Base-by-base conservation (phyloP, 768 basidiomycete genomes). In the Tephrocybe sp. region DNA sequence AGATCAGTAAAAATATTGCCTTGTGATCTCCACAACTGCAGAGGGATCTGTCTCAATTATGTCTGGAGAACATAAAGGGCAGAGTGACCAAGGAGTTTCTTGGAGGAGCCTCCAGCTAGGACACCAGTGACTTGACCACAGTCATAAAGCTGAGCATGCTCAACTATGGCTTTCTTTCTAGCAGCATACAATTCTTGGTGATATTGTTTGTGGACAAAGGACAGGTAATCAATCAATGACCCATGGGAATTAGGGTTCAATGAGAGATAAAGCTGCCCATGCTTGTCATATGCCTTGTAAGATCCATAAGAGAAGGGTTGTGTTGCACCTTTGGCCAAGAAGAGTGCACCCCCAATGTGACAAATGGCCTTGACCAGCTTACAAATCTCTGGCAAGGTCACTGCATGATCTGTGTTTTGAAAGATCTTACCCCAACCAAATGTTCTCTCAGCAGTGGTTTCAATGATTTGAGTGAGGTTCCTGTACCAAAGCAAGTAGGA, bases 1-100 rank as follows among this genome's bases (percentile, higher is more conserved):
- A 67, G 57, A 1, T 36, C 24, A 3, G 50, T 34, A 26, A 61
- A n/a, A 62, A 39, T 67, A 65, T 9, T 57, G 28, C 11, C 51
- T 46, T 0, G 59, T 54, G 1, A 47, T 20, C 20, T 54, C 15
- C 14, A 50, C 54, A 1, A 63, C 53, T 3, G 15, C 40, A 14
- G 37, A 37, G 7, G 55, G 58, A 30, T 58, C 53, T 20, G 50
- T 55, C 11, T 42, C 43, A 1, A 58, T 41, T 5, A n/a, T 14
- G 15, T n/a, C 17, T 17, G 17, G 34, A 14, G 34, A n/a, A 12
- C 5, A 5, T 4, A 36, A 14, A 5, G 15, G 34, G 34, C 11
- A 15, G 34, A 36, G 5, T 5, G 4, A 14, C 8, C 34, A 4
- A 36, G 34, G 6, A 36, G 15, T 36, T 36, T 36, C 17, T 36